Evolutionary conservation across 345 rosid species (phyloP), one percentile per base, ranked within the genome.

Genomic region (Mangifera indica): DNA sequence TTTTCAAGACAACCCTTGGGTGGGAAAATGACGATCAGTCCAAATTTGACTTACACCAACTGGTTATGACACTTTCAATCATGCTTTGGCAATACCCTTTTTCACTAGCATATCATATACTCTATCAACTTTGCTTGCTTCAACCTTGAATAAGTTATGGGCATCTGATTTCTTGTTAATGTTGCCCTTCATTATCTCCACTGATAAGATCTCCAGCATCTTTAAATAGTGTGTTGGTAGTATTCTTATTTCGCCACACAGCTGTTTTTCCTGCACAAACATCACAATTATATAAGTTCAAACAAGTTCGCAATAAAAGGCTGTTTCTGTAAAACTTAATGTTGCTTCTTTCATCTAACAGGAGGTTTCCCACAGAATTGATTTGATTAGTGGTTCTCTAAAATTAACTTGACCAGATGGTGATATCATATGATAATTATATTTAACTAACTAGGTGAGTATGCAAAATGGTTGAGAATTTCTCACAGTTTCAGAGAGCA

Each of bases 181-280:
- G 32, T 29, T 29, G 68, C 97, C 97, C 66, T 78, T 87, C 85
- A 81, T 66, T 21, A 92, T 82, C 84, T 86, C 92, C 26, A 60
- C 71, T 15, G 93, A 85, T 80, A 95, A 76, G 22, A 73, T 81
- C 66, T 92, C 90, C 68, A 89, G 75, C 93, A 95, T 91, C 49
- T 82, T 87, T 52, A 95, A 88, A 78, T 95, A 95, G 69, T 95
- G 97, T 5, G 89, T 66, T 9, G 98, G 99, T n/a, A 92, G 81
- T 72, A 90, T 76, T 79, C 91, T 87, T 57, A 79, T 81, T 80
- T 92, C 98, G 10, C 79, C 49, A 60, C 99, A 95, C 46, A 92
- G 87, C 44, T 24, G 77, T 67, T 81, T 88, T 83, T 95, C 99
- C 98, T 95, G 84, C 85, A 69, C 14, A 53, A 60, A 60, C 52